A percentile compares a stretch with the other conserved stretches of the same genome.
phyloP scores from a whole-genome alignment of 2,329 filamentous ascomycete genomes.

The Microascus cirrosus region DNA sequence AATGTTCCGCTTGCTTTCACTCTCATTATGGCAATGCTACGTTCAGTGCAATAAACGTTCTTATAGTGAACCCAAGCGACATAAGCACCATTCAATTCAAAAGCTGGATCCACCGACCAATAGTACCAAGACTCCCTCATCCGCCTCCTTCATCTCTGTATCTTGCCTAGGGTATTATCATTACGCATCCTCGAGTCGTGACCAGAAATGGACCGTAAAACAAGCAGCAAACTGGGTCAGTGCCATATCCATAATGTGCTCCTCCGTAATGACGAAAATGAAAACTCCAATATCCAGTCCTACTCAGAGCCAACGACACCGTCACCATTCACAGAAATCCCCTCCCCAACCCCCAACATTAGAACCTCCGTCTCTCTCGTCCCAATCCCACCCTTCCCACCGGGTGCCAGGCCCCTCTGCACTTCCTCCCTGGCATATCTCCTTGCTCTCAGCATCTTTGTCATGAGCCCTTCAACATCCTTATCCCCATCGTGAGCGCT shows the following conservation, averaged over 20 bases:
- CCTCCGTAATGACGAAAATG: background rate
- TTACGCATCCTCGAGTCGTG: too few species aligned
- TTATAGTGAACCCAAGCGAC: too few species aligned
- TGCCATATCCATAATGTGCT: background rate
- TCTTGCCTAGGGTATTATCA: too few species aligned
- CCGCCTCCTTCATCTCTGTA: background rate
- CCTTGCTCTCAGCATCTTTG: constrained; percentile 34
- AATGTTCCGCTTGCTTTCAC: background rate
- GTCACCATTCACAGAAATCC: constrained; percentile 27
- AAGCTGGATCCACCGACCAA: background rate
- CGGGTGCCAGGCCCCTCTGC: constrained; percentile 11
- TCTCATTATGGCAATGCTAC: background rate
- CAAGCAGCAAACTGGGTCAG: background rate
- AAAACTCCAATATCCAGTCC: constrained; percentile 3
- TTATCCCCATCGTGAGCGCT: constrained; percentile 52
- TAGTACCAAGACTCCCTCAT: background rate
- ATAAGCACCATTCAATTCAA: too few species aligned
- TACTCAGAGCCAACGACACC: constrained; percentile 14
- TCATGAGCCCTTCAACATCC: constrained; percentile 38
- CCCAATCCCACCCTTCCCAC: constrained; percentile 4
- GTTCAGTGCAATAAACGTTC: background rate
- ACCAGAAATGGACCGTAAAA: background rate
- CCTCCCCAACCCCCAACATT: constrained; percentile 28
- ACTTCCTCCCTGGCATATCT: constrained; percentile 34
- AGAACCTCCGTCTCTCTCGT: constrained; percentile 25